phyloP scores from a whole-genome alignment of 2,329 filamentous ascomycete genomes.

The Colletotrichum paranaense region DNA sequence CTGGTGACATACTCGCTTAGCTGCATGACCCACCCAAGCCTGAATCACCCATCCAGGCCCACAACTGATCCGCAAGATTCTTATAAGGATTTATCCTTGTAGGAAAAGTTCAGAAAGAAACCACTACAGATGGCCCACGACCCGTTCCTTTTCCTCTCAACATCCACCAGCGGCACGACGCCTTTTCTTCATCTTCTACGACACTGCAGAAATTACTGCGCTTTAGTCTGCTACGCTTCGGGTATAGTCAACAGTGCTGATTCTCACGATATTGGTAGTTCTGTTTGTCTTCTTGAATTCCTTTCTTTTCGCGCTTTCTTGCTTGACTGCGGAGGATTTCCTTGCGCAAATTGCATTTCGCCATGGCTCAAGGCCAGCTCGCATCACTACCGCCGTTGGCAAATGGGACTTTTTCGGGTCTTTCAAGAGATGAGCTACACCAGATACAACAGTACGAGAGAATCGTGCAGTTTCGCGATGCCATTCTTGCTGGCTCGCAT shows the following conservation, averaged over 20 bases:
- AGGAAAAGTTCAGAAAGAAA: neutral
- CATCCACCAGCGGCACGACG: constrained; percentile 3
- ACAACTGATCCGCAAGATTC: neutral
- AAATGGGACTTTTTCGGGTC: constrained; percentile 41
- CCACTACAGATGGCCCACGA: neutral
- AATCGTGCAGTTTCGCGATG: constrained; percentile 84
- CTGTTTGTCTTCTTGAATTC: constrained; percentile 6
- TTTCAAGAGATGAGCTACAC: constrained; percentile 60
- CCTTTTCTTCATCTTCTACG: constrained; percentile 8
- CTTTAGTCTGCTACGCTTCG: neutral
- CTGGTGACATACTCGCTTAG: constrained; percentile 1
- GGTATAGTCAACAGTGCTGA: neutral
- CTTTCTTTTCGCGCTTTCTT: constrained; percentile 20
- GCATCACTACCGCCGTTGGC: constrained; percentile 35
- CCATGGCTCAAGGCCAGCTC: constrained; percentile 33
- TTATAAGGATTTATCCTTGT: constrained; percentile 9
- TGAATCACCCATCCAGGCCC: neutral
- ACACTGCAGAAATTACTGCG: neutral
- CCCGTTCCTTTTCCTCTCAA: neutral
- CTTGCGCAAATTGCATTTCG: constrained; percentile 17
- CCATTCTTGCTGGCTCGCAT: constrained; percentile 82
- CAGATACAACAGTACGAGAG: constrained; percentile 80
- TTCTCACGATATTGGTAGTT: constrained; percentile 1
- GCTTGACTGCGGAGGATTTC: constrained; percentile 12
- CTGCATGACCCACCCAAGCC: neutral